Evolutionary conservation across 2,329 filamentous ascomycete genomes (phyloP).

Genomic region (Calonectria multiphialidica): DNA sequence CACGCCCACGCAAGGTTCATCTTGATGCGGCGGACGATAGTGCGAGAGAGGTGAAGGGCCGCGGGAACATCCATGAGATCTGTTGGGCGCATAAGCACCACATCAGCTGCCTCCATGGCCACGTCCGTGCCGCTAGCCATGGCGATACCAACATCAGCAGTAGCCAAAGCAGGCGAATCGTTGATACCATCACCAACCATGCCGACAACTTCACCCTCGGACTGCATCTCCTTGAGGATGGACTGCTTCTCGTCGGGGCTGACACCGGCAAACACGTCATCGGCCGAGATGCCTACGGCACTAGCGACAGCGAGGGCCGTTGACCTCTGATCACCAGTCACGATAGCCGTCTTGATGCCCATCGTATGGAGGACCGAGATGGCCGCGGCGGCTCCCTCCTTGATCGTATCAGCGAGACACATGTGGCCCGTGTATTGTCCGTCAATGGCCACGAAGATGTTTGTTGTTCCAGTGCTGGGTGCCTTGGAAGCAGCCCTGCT

Average conservation of each 20-base stretch:
- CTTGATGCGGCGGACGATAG: conserved; percentile 94
- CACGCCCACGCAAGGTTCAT: conserved; percentile 94
- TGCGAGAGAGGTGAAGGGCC: conserved; percentile 82
- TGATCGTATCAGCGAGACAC: conserved; percentile 90
- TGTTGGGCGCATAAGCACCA: conserved; percentile 94
- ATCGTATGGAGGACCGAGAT: conserved; percentile 86
- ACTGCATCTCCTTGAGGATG: conserved; percentile 84
- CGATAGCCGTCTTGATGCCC: conserved; percentile 88
- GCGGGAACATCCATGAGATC: conserved; percentile 95
- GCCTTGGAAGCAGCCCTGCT: conserved; percentile 48
- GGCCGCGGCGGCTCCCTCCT: conserved; percentile 84
- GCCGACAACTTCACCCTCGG: conserved; percentile 81
- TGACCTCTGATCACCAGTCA: conserved; percentile 90
- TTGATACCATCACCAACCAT: conserved; percentile 99
- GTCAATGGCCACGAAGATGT: conserved; percentile 92
- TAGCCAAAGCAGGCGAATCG: conserved; percentile 94
- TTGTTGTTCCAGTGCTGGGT: conserved; percentile 79
- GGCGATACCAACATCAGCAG: conserved; percentile 92
- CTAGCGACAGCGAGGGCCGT: conserved; percentile 88
- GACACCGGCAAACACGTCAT: conserved; percentile 87
- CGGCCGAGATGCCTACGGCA: conserved; percentile 81
- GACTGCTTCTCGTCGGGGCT: conserved; percentile 91
- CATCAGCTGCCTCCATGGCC: conserved; percentile 95
- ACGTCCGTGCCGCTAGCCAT: conserved; percentile 95
- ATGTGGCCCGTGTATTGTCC: conserved; percentile 84